These are phyloP conservation scores for Dictyostelium citrinum DNA, from an alignment of 78 protist species.

Conservation along the genomic window DNA sequence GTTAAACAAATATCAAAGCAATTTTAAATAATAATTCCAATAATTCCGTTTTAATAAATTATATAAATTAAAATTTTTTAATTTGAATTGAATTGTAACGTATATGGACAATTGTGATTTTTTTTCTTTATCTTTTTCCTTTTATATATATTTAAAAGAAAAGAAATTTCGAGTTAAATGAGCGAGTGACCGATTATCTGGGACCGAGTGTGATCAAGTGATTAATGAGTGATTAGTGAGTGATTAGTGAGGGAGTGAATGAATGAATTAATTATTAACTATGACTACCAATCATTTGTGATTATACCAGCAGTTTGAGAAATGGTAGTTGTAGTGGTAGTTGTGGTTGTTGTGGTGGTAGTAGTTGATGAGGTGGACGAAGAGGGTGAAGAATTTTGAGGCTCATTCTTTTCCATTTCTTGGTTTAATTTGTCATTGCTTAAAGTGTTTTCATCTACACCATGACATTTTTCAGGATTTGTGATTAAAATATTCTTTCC, in stretches of 20 bases:
- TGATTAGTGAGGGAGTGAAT: neutral
- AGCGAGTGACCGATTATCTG: too few relatives aligned
- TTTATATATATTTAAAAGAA: neutral
- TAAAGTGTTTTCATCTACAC: neutral
- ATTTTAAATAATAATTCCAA: neutral
- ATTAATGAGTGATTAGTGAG: too few relatives aligned
- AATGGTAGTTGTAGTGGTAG: neutral
- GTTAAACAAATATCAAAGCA: neutral
- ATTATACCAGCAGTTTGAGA: neutral
- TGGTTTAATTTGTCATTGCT: neutral
- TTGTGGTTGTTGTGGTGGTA: neutral
- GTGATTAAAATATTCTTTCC: neutral
- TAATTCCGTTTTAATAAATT: neutral
- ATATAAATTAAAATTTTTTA: neutral
- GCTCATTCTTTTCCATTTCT: neutral
- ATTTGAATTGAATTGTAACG: neutral
- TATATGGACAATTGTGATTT: neutral
- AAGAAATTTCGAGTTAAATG: neutral
- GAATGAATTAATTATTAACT: too few relatives aligned
- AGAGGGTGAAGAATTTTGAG: neutral
- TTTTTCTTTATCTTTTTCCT: neutral
- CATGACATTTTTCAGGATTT: neutral
- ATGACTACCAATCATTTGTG: slow-evolving; percentile 38
- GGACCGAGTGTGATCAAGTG: too few relatives aligned
- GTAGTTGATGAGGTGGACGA: neutral